Evolutionary conservation across 805 yeast species (phyloP).

Genomic region (Candida succiphila): DNA sequence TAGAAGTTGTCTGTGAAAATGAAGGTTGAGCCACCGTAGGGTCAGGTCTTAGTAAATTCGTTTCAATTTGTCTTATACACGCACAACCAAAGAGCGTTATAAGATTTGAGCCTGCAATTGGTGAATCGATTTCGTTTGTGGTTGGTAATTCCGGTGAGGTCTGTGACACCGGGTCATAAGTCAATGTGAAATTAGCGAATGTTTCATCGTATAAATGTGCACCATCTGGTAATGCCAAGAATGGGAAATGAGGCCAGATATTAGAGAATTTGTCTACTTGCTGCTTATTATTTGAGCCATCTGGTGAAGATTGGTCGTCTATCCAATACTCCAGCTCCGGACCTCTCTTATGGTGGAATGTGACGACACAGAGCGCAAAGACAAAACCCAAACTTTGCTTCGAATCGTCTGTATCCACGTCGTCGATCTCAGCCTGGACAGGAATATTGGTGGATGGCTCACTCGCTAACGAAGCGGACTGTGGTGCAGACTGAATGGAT

Average conservation of each 20-base stretch:
- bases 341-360: conserved; percentile 86
- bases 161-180: conserved; percentile 48
- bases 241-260: conserved; percentile 82
- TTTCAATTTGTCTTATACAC: conserved; percentile 76
- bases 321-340: conserved; percentile 94
- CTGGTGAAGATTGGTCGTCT: conserved; percentile 26
- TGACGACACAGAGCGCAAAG: conserved; percentile 81
- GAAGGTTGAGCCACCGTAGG: no score
- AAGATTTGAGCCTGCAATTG: conserved; percentile 13
- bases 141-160: conserved; percentile 34
- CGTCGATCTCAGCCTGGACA: not conserved
- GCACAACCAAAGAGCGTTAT: conserved; percentile 88
- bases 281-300: conserved; percentile 22
- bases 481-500: not conserved
- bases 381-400: conserved; percentile 30
- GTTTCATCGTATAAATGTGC: conserved; percentile 91
- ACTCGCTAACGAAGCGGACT: not conserved
- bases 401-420: not conserved
- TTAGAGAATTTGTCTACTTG: conserved; percentile 23
- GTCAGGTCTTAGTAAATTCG: conserved; percentile 37
- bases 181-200: conserved; percentile 78
- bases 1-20: conserved; percentile 35
- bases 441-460: not conserved
- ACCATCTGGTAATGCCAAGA: conserved; percentile 95
- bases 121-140: conserved; percentile 13